Conservation (phyloP, 331 rosid genomes). For the Acacia pycnantha region DNA sequence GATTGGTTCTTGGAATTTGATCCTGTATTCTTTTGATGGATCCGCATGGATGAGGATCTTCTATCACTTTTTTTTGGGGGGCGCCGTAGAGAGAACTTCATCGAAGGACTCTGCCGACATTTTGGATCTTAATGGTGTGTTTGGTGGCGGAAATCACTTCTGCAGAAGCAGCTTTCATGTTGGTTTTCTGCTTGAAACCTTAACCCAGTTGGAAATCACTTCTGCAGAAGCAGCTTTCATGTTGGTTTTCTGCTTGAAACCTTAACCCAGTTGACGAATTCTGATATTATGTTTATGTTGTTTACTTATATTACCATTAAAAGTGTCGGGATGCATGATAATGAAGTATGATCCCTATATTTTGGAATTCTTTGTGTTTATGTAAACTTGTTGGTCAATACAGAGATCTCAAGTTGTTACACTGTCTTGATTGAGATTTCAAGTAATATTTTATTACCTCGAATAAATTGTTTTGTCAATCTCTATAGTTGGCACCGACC, state of each 20-base stretch:
- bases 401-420: background rate
- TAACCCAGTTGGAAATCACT: background rate
- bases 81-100: constrained; percentile 2
- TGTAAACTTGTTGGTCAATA: background rate
- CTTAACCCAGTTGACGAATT: background rate
- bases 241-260: background rate
- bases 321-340: background rate
- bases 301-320: background rate
- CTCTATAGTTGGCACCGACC: background rate
- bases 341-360: background rate
- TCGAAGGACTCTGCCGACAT: background rate
- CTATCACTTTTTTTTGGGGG: background rate
- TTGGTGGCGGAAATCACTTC: background rate
- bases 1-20: constrained; percentile 6
- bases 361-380: background rate
- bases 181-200: background rate
- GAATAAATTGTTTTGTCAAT: background rate
- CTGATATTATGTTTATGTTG: background rate
- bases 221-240: background rate
- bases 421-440: background rate
- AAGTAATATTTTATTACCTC: background rate
- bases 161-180: background rate
- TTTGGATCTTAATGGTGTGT: background rate
- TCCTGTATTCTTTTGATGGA: background rate
- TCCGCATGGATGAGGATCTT: constrained; percentile 6